Base-by-base conservation (phyloP, 805 yeast genomes). In the Lipomyces lipofer region DNA sequence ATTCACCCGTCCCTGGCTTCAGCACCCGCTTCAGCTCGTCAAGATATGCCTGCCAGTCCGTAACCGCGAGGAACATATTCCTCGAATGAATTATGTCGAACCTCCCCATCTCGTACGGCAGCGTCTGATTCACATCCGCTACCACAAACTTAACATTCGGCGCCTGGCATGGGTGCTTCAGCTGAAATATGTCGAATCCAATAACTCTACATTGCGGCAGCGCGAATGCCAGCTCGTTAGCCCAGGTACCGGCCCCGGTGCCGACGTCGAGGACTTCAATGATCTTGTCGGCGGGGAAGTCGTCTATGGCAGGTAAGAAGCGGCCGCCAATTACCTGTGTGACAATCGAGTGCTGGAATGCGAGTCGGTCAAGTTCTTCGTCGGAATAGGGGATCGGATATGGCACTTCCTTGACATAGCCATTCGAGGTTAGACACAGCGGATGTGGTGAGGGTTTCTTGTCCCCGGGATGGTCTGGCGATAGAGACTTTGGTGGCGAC, bases 241-340 rank as follows among this genome's bases (percentile, higher is more conserved):
- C 54, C 58, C 58, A 54, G 4, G 32, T 30, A 22, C 58, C 58
- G 40, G 58, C 40, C 22, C 54, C 54, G 27, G 47, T 39, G 30
- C 54, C 52, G 43, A 50, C 44, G 42, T 54, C 58, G 12, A 54
- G 51, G 32, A 54, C 40, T 24, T 10, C 19, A 43, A 54, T 39
- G 33, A 15, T 28, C 10, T 33, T 27, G 39, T 49, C 27, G 10
- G 40, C 13, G 27, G 19, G 45, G 45, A 49, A 49, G 46, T 54
- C 49, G 36, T 40, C 58, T 7, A 54, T 33, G 13, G 43, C 22
- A 40, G 58, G 58, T 32, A 54, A 45, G 25, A 54, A 54, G 15
- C 58, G 43, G 44, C 54, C 53, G 35, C 58, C 58, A 33, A 49
- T 30, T 7, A 54, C 27, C 43, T 54, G 54, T 15, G 47, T 43